Conservation (phyloP, 2,329 filamentous ascomycete species). For the Tolypocladium album region DNA sequence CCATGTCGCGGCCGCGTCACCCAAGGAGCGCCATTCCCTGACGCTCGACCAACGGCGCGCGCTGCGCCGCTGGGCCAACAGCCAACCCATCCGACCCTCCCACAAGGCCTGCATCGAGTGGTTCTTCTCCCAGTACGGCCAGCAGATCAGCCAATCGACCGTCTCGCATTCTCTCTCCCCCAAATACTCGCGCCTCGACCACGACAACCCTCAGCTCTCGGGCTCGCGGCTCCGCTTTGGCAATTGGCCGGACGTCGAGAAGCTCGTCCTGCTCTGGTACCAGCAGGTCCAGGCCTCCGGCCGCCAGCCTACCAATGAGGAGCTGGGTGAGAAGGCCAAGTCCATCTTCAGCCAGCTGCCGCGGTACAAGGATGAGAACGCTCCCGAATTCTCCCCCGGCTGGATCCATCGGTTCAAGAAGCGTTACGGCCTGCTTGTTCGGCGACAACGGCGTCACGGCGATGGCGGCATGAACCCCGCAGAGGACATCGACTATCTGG, state of each 20-base stretch:
- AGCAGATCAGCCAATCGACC: constrained; percentile 52
- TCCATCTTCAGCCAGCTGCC: constrained; percentile 46
- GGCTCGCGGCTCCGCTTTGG: constrained; percentile 51
- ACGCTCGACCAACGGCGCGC: constrained; percentile 53
- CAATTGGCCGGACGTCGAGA: constrained; percentile 54
- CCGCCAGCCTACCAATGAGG: constrained; percentile 50
- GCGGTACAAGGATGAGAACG: constrained; percentile 48
- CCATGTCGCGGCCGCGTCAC: constrained; percentile 5
- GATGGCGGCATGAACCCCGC: constrained; percentile 35
- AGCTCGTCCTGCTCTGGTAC: constrained; percentile 45
- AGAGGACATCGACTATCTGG: constrained; percentile 48
- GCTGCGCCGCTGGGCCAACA: constrained; percentile 48
- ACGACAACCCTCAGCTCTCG: constrained; percentile 48
- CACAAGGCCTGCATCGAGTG: constrained; percentile 55
- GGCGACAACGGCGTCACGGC: constrained; percentile 43
- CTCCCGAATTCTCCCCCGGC: constrained; percentile 51
- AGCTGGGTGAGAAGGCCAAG: constrained; percentile 52
- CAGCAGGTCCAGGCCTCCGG: constrained; percentile 39
- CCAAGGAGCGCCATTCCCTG: constrained; percentile 45
- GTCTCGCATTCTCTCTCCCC: constrained; percentile 52
- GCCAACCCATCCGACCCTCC: constrained; percentile 43
- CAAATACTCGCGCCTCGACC: constrained; percentile 51
- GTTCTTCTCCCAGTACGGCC: constrained; percentile 47
- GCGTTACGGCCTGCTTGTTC: constrained; percentile 46
- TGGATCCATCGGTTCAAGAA: constrained; percentile 58